Conservation (phyloP, 23 red algal species). For the Cyanidioschyzon merolae region DNA sequence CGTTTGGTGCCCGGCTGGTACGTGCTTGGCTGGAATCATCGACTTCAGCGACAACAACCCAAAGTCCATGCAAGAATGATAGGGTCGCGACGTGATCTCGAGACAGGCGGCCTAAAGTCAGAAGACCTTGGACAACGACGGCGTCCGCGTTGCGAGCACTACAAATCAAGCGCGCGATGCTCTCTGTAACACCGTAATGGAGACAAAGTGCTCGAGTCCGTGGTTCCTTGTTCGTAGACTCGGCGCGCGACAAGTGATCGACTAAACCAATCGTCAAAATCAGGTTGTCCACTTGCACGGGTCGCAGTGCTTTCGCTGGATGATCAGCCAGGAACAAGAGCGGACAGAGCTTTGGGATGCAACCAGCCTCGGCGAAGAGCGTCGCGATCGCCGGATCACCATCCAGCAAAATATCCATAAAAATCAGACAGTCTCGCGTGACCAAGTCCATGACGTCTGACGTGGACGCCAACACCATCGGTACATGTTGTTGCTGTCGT, state of each 20-base stretch:
- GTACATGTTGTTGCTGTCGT: no score
- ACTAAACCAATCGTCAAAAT: neutral
- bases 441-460: conserved; percentile 19
- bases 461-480: neutral
- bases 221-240: neutral
- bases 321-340: conserved; percentile 27
- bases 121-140: neutral
- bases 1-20: neutral
- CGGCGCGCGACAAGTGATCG: neutral
- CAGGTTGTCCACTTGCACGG: neutral
- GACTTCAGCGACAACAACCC: neutral
- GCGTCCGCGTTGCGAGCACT: neutral
- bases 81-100: neutral
- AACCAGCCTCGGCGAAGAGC: conserved; percentile 70
- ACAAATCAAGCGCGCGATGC: neutral
- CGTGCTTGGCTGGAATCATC: neutral
- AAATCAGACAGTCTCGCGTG: conserved; percentile 50
- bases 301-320: neutral
- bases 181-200: neutral
- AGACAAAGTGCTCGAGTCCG: neutral
- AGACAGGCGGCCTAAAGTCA: neutral
- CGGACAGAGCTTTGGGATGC: conserved; percentile 46
- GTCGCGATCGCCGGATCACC: conserved; percentile 43
- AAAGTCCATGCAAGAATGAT: neutral
- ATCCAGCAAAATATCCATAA: conserved; percentile 42